phyloP scores from a whole-genome alignment of 176 grass and related monocot species.

The Oryza glumipatula region DNA sequence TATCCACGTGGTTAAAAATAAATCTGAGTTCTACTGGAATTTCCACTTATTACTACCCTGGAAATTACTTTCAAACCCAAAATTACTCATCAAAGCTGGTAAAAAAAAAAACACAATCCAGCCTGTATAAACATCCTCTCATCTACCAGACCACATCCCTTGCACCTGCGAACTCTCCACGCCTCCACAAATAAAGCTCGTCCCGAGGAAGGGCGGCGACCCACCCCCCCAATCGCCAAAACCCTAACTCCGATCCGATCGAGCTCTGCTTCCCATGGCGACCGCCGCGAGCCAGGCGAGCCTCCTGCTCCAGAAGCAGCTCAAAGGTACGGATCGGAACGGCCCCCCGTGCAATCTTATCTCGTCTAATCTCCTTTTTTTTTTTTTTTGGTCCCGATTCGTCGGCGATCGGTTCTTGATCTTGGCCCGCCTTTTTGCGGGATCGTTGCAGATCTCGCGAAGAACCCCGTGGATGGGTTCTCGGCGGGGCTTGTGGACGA shows the following conservation, averaged over 20 bases:
- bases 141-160: slow-evolving; percentile 28
- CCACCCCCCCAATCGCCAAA: slow-evolving; percentile 31
- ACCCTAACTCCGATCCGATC: slow-evolving; percentile 66
- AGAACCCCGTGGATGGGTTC: slow-evolving; percentile 75
- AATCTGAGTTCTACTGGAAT: neutral
- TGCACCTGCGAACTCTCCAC: slow-evolving; percentile 37
- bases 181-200: slow-evolving; percentile 58
- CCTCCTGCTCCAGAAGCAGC: slow-evolving; percentile 94
- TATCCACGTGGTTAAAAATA: neutral
- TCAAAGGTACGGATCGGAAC: slow-evolving; percentile 74
- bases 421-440: neutral
- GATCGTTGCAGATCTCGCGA: slow-evolving; percentile 60
- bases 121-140: neutral
- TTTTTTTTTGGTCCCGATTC: slow-evolving; percentile 24
- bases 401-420: slow-evolving; percentile 39
- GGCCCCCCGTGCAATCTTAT: neutral
- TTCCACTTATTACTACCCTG: no score
- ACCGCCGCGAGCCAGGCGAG: slow-evolving; percentile 68
- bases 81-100: neutral
- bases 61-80: neutral
- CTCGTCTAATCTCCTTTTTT: no score
- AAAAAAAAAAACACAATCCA: slow-evolving; percentile 29
- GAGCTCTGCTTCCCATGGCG: slow-evolving; percentile 65
- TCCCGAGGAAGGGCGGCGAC: slow-evolving; percentile 43
- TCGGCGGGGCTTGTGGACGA: slow-evolving; percentile 75